Base-by-base conservation (phyloP, 2,329 filamentous ascomycete genomes). In the Fusarium acutatum region DNA sequence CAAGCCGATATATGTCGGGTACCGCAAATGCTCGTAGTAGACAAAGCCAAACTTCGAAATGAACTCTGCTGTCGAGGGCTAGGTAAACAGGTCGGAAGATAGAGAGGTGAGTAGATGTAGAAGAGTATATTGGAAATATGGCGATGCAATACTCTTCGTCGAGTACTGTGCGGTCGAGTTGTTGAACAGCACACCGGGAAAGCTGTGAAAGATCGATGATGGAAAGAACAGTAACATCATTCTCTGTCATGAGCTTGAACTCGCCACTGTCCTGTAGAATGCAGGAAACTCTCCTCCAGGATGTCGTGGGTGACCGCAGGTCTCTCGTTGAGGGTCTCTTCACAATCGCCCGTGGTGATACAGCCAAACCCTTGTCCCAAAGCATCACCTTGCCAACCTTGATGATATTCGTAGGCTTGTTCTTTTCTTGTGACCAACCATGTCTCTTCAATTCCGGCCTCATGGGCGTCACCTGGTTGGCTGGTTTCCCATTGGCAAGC, bases 11-110 rank as follows among this genome's bases (percentile, higher is more conserved):
- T 18, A 98, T 87, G 77, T 98, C 95, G 1, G 96, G 96, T 50
- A 97, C 92, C 1, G 96, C 94, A 81, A 98, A 98, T 1, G 96
- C 95, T 71, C 96, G 90, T 35, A 99, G 82, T 15, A 99, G 85
- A 12, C 97, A 95, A 78, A 97, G 96, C 96, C 96, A 99, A 18
- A 98, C 96, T 80, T 99, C 96, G 77, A 97, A 97, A n/a, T 97
- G 86, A 12, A 97, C 91, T 46, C 95, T 90, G 32, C 90, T 95
- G 75, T 98, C 96, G 49, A 98, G 84, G 7, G 94, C 93, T 38
- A 99, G 86, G 80, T 97, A 98, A 40, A 98, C 91, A 0, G 96
- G 96, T n/a, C 94, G 91, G 67, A 94, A 91, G 34, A 96, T 89
- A 12, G 93, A 92, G 63, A 96, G 86, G 24, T 92, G 89, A 6